Conservation (phyloP, 345 rosid species). For the Firmiana major region DNA sequence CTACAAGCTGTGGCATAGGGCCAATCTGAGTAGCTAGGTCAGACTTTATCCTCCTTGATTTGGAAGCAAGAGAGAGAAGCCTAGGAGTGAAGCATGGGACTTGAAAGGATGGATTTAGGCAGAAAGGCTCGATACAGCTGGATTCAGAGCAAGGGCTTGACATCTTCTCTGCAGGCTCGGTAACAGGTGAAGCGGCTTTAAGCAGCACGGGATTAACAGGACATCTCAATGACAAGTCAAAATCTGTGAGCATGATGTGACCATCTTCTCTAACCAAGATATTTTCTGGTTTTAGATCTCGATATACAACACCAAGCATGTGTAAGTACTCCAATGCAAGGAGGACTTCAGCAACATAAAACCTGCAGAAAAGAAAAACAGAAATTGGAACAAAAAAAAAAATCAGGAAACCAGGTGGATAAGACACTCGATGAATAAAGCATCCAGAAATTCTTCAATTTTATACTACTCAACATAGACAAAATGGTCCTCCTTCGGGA, state of each 20-base stretch:
- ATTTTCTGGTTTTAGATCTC: constrained; percentile 80
- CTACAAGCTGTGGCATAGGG: constrained; percentile 69
- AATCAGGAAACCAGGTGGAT: neutral
- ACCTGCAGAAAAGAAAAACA: constrained; percentile 35
- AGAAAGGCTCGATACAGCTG: constrained; percentile 75
- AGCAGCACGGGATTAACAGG: constrained; percentile 46
- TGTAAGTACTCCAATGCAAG: constrained; percentile 77
- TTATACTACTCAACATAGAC: neutral
- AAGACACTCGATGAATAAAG: neutral
- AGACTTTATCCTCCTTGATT: constrained; percentile 53
- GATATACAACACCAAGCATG: constrained; percentile 83
- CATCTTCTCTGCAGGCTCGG: constrained; percentile 39
- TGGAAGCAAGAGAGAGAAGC: constrained; percentile 55
- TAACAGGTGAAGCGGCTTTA: constrained; percentile 41
- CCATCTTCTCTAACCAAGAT: constrained; percentile 77
- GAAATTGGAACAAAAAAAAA: constrained; percentile 5
- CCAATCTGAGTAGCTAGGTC: constrained; percentile 55
- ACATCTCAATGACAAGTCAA: constrained; percentile 70
- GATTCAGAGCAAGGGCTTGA: constrained; percentile 68
- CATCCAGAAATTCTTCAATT: neutral
- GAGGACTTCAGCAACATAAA: constrained; percentile 74
- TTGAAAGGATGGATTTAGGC: constrained; percentile 75
- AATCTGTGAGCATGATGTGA: constrained; percentile 86
- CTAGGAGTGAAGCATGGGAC: constrained; percentile 78
- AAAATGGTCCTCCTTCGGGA: neutral